Evolutionary conservation across 2,329 filamentous ascomycete species (phyloP).

Genomic region (Penicillium nordicum): DNA sequence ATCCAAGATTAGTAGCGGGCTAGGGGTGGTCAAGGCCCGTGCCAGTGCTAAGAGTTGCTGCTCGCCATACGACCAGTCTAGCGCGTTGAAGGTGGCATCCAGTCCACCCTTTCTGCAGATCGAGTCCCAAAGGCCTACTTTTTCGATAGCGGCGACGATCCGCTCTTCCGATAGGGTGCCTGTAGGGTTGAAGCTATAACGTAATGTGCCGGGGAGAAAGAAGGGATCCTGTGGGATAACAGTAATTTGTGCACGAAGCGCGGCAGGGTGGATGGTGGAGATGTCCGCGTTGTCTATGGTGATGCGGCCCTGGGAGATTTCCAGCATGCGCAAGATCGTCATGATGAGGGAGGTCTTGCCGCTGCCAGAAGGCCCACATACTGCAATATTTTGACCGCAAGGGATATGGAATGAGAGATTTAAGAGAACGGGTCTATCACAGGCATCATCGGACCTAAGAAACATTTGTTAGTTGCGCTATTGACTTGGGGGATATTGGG

Average conservation of each 20-base stretch:
- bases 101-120: conserved; percentile 41
- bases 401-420: too few relatives aligned
- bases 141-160: conserved; percentile 44
- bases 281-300: conserved; percentile 22
- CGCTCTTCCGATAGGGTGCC: conserved; percentile 32
- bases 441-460: too few relatives aligned
- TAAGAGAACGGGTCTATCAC: too few relatives aligned
- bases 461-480: too few relatives aligned
- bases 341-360: conserved; percentile 4
- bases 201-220: conserved; percentile 31
- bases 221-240: conserved; percentile 27
- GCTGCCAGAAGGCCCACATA: too few relatives aligned
- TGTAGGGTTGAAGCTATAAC: conserved; percentile 43
- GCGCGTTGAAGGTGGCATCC: conserved; percentile 32
- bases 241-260: conserved; percentile 15
- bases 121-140: conserved; percentile 45
- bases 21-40: conserved; percentile 39
- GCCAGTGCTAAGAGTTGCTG: conserved; percentile 51
- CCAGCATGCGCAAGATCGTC: conserved; percentile 24
- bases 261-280: conserved; percentile 9
- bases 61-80: conserved; percentile 48
- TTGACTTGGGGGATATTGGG: too few relatives aligned
- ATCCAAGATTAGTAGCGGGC: conserved; percentile 28
- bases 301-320: conserved; percentile 24
- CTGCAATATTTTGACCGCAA: too few relatives aligned